phyloP scores from a whole-genome alignment of 805 yeast genomes.

The Candida quercuum region DNA sequence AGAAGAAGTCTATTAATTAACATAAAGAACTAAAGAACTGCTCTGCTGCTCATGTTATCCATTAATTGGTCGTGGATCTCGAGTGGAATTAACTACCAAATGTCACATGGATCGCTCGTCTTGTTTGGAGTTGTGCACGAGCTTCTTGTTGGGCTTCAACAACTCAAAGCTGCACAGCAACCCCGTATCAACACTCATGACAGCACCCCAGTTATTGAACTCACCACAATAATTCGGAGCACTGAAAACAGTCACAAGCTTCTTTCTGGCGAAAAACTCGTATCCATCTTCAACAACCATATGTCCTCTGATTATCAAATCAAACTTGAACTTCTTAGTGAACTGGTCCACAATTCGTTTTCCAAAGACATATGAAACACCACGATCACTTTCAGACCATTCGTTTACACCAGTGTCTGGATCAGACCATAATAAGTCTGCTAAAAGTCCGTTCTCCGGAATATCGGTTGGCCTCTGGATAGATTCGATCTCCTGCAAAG shows the following conservation, averaged over 20 bases:
- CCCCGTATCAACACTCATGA: slow-evolving; percentile 92
- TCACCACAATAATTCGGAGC: slow-evolving; percentile 72
- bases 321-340: slow-evolving; percentile 61
- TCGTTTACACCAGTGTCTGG: slow-evolving; percentile 55
- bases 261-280: slow-evolving; percentile 71
- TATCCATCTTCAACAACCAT: slow-evolving; percentile 91
- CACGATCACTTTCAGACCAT: slow-evolving; percentile 82
- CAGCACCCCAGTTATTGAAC: slow-evolving; percentile 91
- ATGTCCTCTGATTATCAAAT: slow-evolving; percentile 76
- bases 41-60: too few species aligned
- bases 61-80: too few species aligned
- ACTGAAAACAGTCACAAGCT: slow-evolving; percentile 71
- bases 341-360: slow-evolving; percentile 69
- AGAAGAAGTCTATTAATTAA: too few species aligned
- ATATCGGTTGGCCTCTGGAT: slow-evolving; percentile 80
- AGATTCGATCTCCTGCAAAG: slow-evolving; percentile 61
- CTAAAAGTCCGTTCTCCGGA: slow-evolving; percentile 72
- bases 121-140: background rate
- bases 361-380: slow-evolving; percentile 76
- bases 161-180: slow-evolving; percentile 89
- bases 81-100: too few species aligned
- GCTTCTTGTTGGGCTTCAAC: slow-evolving; percentile 59
- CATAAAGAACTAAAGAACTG: too few species aligned
- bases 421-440: slow-evolving; percentile 81
- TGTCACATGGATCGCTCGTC: background rate